Evolutionary conservation across 371 early-diverging fungal species (phyloP), one percentile per base, ranked within the genome.

Genomic region (Rhizomucor pusillus): DNA sequence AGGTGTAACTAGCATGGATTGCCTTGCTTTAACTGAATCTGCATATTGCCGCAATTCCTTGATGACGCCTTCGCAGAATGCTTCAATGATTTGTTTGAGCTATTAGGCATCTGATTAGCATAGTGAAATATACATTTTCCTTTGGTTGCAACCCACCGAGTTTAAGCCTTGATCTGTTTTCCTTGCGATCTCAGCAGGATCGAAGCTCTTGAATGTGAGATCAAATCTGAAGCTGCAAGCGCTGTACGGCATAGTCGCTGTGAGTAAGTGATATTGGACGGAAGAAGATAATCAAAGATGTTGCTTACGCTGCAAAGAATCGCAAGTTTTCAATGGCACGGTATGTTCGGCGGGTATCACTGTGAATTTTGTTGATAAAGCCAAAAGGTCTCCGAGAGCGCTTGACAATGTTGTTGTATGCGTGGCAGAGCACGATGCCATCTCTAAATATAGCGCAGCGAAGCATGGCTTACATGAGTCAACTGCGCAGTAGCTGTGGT

Each of bases 321-420:
- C 79, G 73, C 47, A 83, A 67, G 63, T 85, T 83, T 44, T 85
- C 86, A 11, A 79, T 77, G 5, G 78, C 81, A 48, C 86, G 69
- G 59, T 80, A 85, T 5, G 82, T 80, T 14, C 86, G 72, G 18
- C 60, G 57, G 20, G 80, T 83, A 49, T 83, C 80, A 11, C 68
- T 65, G 44, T 85, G 81, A 16, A 81, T 71, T 47, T 85, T 82
- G 40, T 68, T 75, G 29, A 85, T 82, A 19, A 79, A 65, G 11
- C 82, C 86, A 67, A 85, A 85, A 0, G 84, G 84, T 48, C 82
- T 71, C 55, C 73, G 74, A n/a, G 84, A 81, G 35, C 76, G 75
- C 39, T 77, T 69, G n/a, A 82, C 75, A 24, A 83, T 65, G 22
- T 72, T 68, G 58, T 83, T 82, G 62, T 82, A 83, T 3, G 67